Conservation (phyloP, 192 early-diverging fungal species). For the Backusella tuberculispora region DNA sequence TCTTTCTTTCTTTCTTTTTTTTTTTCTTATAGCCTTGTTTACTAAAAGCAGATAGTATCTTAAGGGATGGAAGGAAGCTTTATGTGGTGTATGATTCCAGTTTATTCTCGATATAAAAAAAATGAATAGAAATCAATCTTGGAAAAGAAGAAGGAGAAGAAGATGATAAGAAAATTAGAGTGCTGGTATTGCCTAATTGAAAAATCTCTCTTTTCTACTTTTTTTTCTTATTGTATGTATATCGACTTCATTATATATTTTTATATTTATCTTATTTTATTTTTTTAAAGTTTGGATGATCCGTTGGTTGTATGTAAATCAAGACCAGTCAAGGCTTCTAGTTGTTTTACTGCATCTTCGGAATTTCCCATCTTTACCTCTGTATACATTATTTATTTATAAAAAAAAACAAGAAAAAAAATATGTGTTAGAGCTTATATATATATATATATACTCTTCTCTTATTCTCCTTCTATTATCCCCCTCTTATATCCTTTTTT, state of each 20-base stretch:
- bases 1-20: background rate
- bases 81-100: slow-evolving; percentile 12
- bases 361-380: slow-evolving; percentile 56
- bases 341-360: slow-evolving; percentile 51
- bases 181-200: background rate
- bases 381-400: slow-evolving; percentile 13
- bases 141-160: background rate
- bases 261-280: background rate
- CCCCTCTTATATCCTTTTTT: background rate
- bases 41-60: slow-evolving; percentile 15
- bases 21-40: slow-evolving; percentile 12
- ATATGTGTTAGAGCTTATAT: background rate
- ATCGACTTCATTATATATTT: background rate
- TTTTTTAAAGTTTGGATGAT: slow-evolving; percentile 7
- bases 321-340: slow-evolving; percentile 47
- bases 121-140: background rate
- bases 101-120: slow-evolving; percentile 6
- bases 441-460: background rate
- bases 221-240: background rate
- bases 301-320: slow-evolving; percentile 27
- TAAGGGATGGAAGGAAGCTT: slow-evolving; percentile 15
- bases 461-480: background rate
- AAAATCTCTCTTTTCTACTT: background rate
- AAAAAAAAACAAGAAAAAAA: background rate
- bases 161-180: background rate